These are phyloP conservation scores for Hymenoscyphus linearis DNA, from an alignment of 2,329 filamentous ascomycete genomes.

Conservation along the genomic window DNA sequence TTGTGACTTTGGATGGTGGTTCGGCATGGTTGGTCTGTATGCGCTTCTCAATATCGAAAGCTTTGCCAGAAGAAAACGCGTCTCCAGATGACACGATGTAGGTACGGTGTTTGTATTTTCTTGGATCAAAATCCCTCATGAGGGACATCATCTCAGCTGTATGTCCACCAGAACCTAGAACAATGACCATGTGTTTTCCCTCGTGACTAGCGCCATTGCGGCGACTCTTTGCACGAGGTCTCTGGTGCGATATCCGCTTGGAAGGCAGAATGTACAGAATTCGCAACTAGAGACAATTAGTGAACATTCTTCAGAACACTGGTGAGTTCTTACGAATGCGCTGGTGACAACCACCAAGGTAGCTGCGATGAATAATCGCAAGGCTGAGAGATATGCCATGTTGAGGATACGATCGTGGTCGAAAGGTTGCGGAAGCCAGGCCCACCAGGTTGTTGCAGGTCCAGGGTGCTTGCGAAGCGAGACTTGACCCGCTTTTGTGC, in stretches of 20 bases:
- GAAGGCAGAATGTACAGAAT: conserved; percentile 28
- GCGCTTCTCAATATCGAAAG: conserved; percentile 55
- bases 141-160: conserved; percentile 92
- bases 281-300: conserved; percentile 24
- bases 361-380: conserved; percentile 21
- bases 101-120: conserved; percentile 59
- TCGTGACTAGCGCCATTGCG: conserved; percentile 22
- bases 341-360: conserved; percentile 22
- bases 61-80: conserved; percentile 58
- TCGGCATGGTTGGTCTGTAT: conserved; percentile 25
- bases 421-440: conserved; percentile 1
- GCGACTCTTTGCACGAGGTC: conserved; percentile 4
- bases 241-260: conserved; percentile 4
- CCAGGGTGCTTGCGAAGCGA: not conserved
- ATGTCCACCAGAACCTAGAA: conserved; percentile 90
- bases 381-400: conserved; percentile 24
- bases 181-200: conserved; percentile 61
- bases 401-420: conserved; percentile 23
- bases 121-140: conserved; percentile 55
- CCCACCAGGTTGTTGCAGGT: not conserved
- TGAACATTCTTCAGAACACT: not conserved
- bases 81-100: conserved; percentile 76
- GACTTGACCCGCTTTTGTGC: not conserved
- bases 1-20: conserved; percentile 8
- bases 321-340: conserved; percentile 21